Base-by-base conservation (phyloP, 345 rosid species). In the Salix koriyanagi region DNA sequence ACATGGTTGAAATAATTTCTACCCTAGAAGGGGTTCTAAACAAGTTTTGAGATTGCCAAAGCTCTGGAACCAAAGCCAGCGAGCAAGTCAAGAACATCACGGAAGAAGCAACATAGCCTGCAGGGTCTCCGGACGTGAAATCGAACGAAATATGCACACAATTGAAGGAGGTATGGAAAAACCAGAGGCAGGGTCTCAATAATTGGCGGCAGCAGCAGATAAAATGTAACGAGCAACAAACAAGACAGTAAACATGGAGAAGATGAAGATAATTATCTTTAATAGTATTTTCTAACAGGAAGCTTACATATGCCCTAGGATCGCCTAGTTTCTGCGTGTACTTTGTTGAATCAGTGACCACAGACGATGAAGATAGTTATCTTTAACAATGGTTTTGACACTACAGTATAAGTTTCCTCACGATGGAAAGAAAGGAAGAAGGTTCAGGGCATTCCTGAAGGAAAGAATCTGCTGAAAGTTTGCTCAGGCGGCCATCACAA, bases 241-340 rank as follows among this genome's bases (percentile, higher is more conserved):
- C 58, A 46, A 23, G 23, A 70, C 12, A 34, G 50, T 14, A 66
- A 66, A 6, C n/a, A 34, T 34, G 41, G 36, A 13, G 69, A 30
- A 66, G 50, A 30, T 30, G 32, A 30, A 30, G 32, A 30, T 30
- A 30, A 30, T 30, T 30, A 30, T 30, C 32, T 30, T 30, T 30
- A 30, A 30, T 30, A 30, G 3, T 30, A 30, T 30, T 30, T 30
- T 30, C 32, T 30, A 30, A 30, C 32, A 30, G 32, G 32, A 30
- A 34, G 26, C 28, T 46, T 15, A 23, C 36, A 4, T 76, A 34
- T 69, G 67, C 52, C 79, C 76, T 25, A 58, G 76, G 83, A 28
- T 79, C 87, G 3, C 87, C 87, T 5, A 84, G 87, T 68, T 84
- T 84, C 78, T 81, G 87, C 65, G 81, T 84, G 37, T 84, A 79